Conservation (phyloP, 306 rosid species). For the Delonix regia region DNA sequence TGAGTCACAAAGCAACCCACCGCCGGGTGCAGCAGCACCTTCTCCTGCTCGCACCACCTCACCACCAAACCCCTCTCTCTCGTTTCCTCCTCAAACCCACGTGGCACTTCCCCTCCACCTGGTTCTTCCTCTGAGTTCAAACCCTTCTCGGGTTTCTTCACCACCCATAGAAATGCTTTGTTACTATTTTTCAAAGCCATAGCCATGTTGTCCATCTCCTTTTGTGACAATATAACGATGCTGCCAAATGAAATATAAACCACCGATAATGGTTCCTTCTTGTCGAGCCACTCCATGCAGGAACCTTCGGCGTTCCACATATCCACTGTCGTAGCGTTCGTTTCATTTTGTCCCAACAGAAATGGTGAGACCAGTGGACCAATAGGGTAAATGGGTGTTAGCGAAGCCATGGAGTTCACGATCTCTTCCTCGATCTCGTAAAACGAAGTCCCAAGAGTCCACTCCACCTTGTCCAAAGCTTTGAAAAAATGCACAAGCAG, state of each 20-base stretch:
- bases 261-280: slow-evolving; percentile 40
- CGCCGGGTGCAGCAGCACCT: slow-evolving; percentile 58
- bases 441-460: slow-evolving; percentile 59
- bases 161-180: slow-evolving; percentile 63
- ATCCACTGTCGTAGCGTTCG: slow-evolving; percentile 28
- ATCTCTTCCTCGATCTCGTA: slow-evolving; percentile 56
- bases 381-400: slow-evolving; percentile 41
- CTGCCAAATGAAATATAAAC: slow-evolving; percentile 66
- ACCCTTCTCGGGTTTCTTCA: slow-evolving; percentile 39
- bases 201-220: slow-evolving; percentile 49
- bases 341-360: slow-evolving; percentile 52
- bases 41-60: slow-evolving; percentile 66
- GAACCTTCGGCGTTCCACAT: slow-evolving; percentile 57
- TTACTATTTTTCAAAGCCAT: slow-evolving; percentile 47
- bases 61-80: slow-evolving; percentile 51
- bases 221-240: slow-evolving; percentile 37
- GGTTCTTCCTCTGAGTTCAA: neutral
- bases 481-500: neutral
- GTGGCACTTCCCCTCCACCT: slow-evolving; percentile 22
- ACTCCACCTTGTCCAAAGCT: slow-evolving; percentile 43
- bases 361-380: slow-evolving; percentile 64
- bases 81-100: slow-evolving; percentile 42
- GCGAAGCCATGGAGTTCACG: slow-evolving; percentile 46
- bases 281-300: slow-evolving; percentile 55
- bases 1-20: slow-evolving; percentile 67